phyloP scores from a whole-genome alignment of 1,139 yeast species.

The Geotrichum europaeum region DNA sequence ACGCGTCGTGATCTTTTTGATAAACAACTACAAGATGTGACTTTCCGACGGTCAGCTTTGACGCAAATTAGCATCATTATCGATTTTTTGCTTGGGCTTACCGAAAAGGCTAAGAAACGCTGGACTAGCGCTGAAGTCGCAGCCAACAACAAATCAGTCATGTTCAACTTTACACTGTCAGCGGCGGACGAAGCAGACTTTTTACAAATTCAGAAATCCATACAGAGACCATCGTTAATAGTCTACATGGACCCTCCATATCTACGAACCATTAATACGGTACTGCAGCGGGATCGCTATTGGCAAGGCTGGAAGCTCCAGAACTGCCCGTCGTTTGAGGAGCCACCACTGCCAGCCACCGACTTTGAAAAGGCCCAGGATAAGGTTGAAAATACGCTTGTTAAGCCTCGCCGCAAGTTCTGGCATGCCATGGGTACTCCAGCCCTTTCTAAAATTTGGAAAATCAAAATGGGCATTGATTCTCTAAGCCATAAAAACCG shows the following conservation, averaged over 20 bases:
- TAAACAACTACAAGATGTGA: constrained; percentile 33
- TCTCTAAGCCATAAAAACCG: constrained; percentile 18
- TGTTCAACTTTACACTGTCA: constrained; percentile 24
- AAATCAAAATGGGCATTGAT: constrained; percentile 29
- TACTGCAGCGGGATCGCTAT: constrained; percentile 28
- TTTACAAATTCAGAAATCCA: constrained; percentile 18
- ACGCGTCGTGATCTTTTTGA: constrained; percentile 34
- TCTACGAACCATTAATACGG: constrained; percentile 22
- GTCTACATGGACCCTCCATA: constrained; percentile 21
- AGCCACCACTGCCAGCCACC: constrained; percentile 19
- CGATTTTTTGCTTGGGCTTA: constrained; percentile 29
- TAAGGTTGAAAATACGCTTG: constrained; percentile 18
- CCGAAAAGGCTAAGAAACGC: constrained; percentile 17
- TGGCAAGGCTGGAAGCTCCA: constrained; percentile 37
- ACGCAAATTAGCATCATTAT: constrained; percentile 32
- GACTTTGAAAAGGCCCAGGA: constrained; percentile 14
- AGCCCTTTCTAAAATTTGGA: constrained; percentile 32
- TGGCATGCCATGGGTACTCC: constrained; percentile 37
- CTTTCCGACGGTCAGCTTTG: constrained; percentile 33
- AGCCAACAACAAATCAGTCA: constrained; percentile 29
- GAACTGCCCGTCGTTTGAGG: constrained; percentile 33
- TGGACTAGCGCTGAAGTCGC: constrained; percentile 19
- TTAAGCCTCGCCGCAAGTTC: constrained; percentile 26
- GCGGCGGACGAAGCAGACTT: constrained; percentile 24
- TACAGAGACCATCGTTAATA: constrained; percentile 12